Evolutionary conservation across 1,139 yeast genomes (phyloP).

Genomic region (Yamadazyma spencermartinsiae): DNA sequence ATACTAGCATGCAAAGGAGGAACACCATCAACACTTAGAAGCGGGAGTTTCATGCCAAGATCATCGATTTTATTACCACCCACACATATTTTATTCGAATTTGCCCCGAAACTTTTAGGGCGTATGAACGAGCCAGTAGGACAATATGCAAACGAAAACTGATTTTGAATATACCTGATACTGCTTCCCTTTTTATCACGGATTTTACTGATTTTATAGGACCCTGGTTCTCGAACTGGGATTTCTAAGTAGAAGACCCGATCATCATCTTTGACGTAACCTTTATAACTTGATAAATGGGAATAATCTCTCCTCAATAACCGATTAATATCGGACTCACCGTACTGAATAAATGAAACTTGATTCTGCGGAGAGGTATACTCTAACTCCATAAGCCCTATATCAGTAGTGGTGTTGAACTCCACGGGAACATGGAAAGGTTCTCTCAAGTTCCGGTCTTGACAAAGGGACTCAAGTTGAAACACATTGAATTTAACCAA

Average conservation of each 20-base stretch:
- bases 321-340: conserved; percentile 54
- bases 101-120: conserved; percentile 25
- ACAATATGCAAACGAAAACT: conserved; percentile 70
- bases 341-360: conserved; percentile 50
- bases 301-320: conserved; percentile 44
- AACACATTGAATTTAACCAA: conserved; percentile 83
- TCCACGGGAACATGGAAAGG: conserved; percentile 63
- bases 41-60: conserved; percentile 33
- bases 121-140: conserved; percentile 62
- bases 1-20: conserved; percentile 72
- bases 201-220: conserved; percentile 66
- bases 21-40: conserved; percentile 64
- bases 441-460: conserved; percentile 33
- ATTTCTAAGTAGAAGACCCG: conserved; percentile 50
- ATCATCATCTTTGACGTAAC: conserved; percentile 26
- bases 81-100: conserved; percentile 49
- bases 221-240: conserved; percentile 70
- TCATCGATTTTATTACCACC: conserved; percentile 41
- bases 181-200: conserved; percentile 63
- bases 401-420: conserved; percentile 75
- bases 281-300: conserved; percentile 27
- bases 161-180: conserved; percentile 64
- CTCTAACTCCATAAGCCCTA: conserved; percentile 67
- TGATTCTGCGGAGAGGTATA: conserved; percentile 58
- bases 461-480: conserved; percentile 57